Evolutionary conservation across 2,329 filamentous ascomycete genomes (phyloP), one percentile per base, ranked within the genome.

Genomic region (Claviceps quebecensis): DNA sequence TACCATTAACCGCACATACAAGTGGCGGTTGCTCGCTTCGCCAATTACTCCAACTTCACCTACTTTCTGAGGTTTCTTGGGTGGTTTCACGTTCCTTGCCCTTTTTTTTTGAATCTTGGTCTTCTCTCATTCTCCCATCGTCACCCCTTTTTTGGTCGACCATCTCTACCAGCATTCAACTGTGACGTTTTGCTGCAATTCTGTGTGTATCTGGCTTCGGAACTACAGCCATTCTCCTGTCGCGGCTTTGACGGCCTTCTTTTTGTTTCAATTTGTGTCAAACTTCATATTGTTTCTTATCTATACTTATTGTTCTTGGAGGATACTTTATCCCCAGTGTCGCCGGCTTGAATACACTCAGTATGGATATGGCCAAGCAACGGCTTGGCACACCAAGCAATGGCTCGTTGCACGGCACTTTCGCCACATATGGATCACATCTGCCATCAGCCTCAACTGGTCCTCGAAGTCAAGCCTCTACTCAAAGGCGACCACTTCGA

Each of bases 401-500:
- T 61, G 65, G 62, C 47, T 67, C 69, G 4, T 63, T 72, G 44
- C 61, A 62, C 53, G 62, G 59, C 53, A 60, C 58, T 19, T 67
- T 66, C 56, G 56, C 56, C 34, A 50, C 60, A 23, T 63, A 66
- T 26, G 58, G 53, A 46, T 50, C 50, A 13, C 47, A 52, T 49
- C 58, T 55, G 38, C 52, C 54, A 11, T 45, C 53, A 22, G n/a
- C 52, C 4, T 52, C 55, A 19, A 52, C 54, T 43, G 48, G 55
- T 17, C 56, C 56, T 6, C 48, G 56, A 39, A 57, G 58, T 37
- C 53, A 49, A 37, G 58, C 57, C 17, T 53, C 56, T 36, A 53
- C 65, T 41, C 57, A 67, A 37, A 64, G 59, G 55, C 68, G 67
- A 38, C 70, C 72, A 4, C 64, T 74, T 36, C 67, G 69, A 52